Conservation (phyloP, 139 green algal species). For the Chloropicon primus region DNA sequence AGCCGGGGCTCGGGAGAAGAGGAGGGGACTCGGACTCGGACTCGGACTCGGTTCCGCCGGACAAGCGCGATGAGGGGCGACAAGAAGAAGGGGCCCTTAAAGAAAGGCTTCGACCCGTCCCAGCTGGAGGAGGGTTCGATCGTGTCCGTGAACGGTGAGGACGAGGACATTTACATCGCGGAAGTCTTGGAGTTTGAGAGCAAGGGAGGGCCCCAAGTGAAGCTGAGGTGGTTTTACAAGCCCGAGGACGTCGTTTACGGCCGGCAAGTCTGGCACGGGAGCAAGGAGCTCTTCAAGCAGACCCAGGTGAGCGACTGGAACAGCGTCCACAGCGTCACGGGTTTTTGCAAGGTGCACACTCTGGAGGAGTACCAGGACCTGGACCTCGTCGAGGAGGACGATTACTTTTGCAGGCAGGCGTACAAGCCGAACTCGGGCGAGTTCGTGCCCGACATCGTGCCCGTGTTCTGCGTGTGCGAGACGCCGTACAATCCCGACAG, state of each 20-base stretch:
- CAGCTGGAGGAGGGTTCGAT: no score
- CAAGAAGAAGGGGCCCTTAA: no score
- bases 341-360: constrained; percentile 41
- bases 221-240: constrained; percentile 63
- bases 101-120: no score
- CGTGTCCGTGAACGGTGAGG: no score
- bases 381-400: constrained; percentile 13
- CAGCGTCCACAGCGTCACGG: constrained; percentile 28
- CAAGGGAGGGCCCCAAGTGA: constrained; percentile 16
- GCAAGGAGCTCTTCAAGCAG: constrained; percentile 58
- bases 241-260: constrained; percentile 57
- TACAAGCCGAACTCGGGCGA: constrained; percentile 13
- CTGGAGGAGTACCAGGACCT: constrained; percentile 43
- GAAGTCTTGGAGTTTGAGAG: no score
- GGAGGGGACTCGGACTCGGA: no score
- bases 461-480: constrained; percentile 72
- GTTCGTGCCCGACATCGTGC: constrained; percentile 44
- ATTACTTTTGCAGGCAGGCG: background rate
- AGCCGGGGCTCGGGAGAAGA: no score
- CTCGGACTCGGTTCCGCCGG: no score
- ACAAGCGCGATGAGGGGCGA: no score
- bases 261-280: constrained; percentile 54
- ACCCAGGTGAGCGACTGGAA: constrained; percentile 41
- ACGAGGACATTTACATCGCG: no score
- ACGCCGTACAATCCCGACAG: constrained; percentile 76